A percentile compares a stretch with the other conserved stretches of the same genome.
Evolutionary conservation across 768 basidiomycete species (phyloP).

Genomic region (Galerina sulciceps): DNA sequence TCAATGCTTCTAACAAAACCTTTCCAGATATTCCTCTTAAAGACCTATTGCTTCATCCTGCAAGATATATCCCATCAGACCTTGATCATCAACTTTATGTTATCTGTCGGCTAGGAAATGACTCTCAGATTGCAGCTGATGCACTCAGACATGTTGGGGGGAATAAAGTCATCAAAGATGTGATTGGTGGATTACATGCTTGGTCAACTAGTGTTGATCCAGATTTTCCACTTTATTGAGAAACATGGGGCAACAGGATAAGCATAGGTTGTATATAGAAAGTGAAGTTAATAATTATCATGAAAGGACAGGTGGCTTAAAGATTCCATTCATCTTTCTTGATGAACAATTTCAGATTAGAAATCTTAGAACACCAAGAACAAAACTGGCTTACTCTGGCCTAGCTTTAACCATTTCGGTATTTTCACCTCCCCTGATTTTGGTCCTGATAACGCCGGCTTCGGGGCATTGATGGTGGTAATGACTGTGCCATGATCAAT

Average conservation of each 20-base stretch:
- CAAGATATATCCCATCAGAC: slow-evolving; percentile 36
- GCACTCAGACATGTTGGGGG: slow-evolving; percentile 48
- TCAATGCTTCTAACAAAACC: neutral
- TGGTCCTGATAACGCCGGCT: slow-evolving; percentile 1
- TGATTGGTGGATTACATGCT: slow-evolving; percentile 81
- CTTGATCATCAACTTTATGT: slow-evolving; percentile 49
- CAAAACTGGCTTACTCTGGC: slow-evolving; percentile 44
- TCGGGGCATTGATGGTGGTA: neutral
- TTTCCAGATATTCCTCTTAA: slow-evolving; percentile 75
- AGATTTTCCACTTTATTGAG: slow-evolving; percentile 80
- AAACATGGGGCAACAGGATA: neutral
- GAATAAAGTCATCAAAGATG: slow-evolving; percentile 54
- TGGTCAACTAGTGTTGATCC: slow-evolving; percentile 81
- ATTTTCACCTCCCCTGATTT: slow-evolving; percentile 54
- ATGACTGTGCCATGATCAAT: slow-evolving; percentile 17
- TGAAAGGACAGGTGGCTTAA: neutral
- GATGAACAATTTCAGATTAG: neutral
- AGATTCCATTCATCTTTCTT: slow-evolving; percentile 15
- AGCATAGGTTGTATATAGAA: neutral
- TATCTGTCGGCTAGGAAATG: slow-evolving; percentile 90
- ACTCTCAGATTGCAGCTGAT: slow-evolving; percentile 86
- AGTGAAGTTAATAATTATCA: neutral
- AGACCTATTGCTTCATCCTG: slow-evolving; percentile 65
- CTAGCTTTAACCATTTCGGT: slow-evolving; percentile 82
- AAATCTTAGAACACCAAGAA: neutral